Evolutionary conservation across 2,329 filamentous ascomycete genomes (phyloP).

Genomic region (Exserohilum turcica): DNA sequence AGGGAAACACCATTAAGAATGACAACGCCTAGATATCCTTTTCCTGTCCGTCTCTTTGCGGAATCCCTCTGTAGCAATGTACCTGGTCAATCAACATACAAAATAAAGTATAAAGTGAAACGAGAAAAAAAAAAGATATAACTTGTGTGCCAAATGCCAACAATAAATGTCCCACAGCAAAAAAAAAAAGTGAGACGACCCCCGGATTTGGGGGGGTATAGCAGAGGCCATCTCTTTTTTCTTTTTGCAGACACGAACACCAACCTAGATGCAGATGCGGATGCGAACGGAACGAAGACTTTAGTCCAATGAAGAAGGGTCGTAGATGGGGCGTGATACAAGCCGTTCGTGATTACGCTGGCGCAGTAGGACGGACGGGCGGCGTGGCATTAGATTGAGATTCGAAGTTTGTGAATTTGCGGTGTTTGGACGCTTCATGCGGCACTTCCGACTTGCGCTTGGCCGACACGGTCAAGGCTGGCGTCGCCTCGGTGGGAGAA

Average conservation of each 20-base stretch:
- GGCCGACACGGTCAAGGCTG: constrained; percentile 8
- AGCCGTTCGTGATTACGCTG: constrained; percentile 9
- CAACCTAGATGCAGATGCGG: constrained; percentile 28
- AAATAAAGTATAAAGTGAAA: neutral
- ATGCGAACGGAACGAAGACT: constrained; percentile 12
- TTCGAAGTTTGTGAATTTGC: constrained; percentile 18
- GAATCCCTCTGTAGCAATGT: constrained; percentile 1
- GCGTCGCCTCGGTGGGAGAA: neutral
- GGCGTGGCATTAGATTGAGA: constrained; percentile 13
- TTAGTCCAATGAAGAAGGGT: constrained; percentile 8
- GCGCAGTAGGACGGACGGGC: constrained; percentile 20
- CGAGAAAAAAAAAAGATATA: neutral
- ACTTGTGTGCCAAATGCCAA: neutral
- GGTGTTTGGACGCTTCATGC: constrained; percentile 21
- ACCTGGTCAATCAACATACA: neutral
- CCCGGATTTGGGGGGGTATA: constrained; percentile 27
- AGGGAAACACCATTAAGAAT: constrained; percentile 2
- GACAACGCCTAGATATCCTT: constrained; percentile 14
- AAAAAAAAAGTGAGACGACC: constrained; percentile 10
- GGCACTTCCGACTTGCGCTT: constrained; percentile 28
- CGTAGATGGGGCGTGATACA: constrained; percentile 4
- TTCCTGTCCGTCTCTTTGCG: constrained; percentile 9
- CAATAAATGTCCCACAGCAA: constrained; percentile 1
- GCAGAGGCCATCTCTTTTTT: constrained; percentile 19
- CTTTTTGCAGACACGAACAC: constrained; percentile 24